Conservation (phyloP, 1,284 basidiomycete species). For the Cryptococcus amylolentus region DNA sequence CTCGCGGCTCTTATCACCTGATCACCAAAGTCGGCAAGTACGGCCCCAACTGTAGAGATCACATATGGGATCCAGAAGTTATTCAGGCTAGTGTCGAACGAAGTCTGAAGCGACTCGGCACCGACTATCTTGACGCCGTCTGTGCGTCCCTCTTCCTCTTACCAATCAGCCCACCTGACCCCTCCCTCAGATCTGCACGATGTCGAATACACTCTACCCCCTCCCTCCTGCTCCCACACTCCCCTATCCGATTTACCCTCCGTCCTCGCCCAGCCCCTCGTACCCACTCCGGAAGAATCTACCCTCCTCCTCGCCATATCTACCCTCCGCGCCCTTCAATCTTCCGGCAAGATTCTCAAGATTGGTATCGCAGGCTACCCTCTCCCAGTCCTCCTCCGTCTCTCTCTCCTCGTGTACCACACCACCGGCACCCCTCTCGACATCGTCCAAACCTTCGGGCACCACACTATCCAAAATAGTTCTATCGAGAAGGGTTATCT, state of each 20-base stretch:
- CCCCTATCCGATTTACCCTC: constrained; percentile 51
- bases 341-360: constrained; percentile 69
- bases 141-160: constrained; percentile 48
- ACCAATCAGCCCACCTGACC: background rate
- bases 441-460: constrained; percentile 78
- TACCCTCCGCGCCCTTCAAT: constrained; percentile 70
- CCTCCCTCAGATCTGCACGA: constrained; percentile 68
- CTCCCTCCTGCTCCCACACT: constrained; percentile 43
- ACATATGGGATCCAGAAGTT: constrained; percentile 69
- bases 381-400: constrained; percentile 79
- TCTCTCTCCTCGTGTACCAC: constrained; percentile 68
- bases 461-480: constrained; percentile 76
- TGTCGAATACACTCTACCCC: constrained; percentile 73
- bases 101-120: constrained; percentile 70
- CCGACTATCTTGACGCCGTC: constrained; percentile 76
- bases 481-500: constrained; percentile 61
- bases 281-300: constrained; percentile 70
- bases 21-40: constrained; percentile 94
- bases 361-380: constrained; percentile 88
- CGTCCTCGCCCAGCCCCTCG: constrained; percentile 11
- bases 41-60: constrained; percentile 59
- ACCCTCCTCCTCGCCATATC: constrained; percentile 68
- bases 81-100: constrained; percentile 68
- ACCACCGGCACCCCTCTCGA: constrained; percentile 63
- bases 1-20: constrained; percentile 72